phyloP scores from a whole-genome alignment of 192 early-diverging fungal genomes.

The Diversispora eburnea region DNA sequence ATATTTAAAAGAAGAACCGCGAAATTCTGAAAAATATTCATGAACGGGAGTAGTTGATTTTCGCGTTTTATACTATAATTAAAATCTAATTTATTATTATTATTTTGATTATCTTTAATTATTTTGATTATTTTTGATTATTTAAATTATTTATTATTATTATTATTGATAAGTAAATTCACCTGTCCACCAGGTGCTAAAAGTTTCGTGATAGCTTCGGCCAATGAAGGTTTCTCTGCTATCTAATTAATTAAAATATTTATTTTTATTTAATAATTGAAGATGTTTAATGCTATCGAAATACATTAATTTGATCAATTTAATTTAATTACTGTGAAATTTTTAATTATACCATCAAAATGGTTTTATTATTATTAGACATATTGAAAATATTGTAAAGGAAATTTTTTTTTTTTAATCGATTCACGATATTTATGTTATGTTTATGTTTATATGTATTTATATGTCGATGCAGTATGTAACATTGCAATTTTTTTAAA shows the following conservation, averaged over 20 bases:
- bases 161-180: background rate
- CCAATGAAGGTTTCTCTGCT: constrained; percentile 46
- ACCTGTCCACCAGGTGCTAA: constrained; percentile 37
- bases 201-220: constrained; percentile 39
- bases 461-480: too few relatives aligned
- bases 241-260: constrained; percentile 27
- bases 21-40: constrained; percentile 32
- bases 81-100: background rate
- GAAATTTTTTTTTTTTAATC: too few relatives aligned
- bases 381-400: too few relatives aligned
- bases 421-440: too few relatives aligned
- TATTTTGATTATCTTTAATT: background rate
- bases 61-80: background rate
- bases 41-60: constrained; percentile 33
- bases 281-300: too few relatives aligned
- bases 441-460: too few relatives aligned
- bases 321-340: too few relatives aligned
- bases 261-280: too few relatives aligned
- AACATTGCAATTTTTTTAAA: too few relatives aligned
- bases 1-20: constrained; percentile 17
- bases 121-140: background rate
- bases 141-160: background rate
- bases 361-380: too few relatives aligned
- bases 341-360: too few relatives aligned
- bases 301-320: too few relatives aligned